A percentile compares a stretch with the other conserved stretches of the same genome.
These are phyloP conservation scores for Pleurotus sapidus DNA, from an alignment of 768 basidiomycete species.

Conservation along the genomic window DNA sequence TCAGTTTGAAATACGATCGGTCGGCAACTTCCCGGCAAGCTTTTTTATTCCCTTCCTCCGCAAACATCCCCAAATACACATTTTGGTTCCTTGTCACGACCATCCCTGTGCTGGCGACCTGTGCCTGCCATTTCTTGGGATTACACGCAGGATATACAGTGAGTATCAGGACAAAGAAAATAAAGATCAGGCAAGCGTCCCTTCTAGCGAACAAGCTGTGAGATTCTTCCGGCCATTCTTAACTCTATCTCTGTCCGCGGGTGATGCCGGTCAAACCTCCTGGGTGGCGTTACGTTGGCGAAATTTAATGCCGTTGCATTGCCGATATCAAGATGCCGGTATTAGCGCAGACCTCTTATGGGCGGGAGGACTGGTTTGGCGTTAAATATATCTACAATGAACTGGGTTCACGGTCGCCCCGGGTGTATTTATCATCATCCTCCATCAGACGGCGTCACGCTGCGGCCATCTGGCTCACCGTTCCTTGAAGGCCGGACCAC, in stretches of 20 bases:
- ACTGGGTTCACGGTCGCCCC: no score
- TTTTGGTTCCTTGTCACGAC: not conserved
- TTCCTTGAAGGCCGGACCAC: slow-evolving; percentile 4
- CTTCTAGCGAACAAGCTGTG: no score
- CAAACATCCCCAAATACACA: not conserved
- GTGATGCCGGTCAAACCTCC: not conserved
- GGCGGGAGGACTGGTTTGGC: no score
- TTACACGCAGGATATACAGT: no score
- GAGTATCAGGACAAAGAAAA: no score
- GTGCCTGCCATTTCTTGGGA: no score
- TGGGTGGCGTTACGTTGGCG: slow-evolving; percentile 2
- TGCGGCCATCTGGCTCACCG: no score
- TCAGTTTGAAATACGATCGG: slow-evolving; percentile 9
- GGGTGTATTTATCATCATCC: no score
- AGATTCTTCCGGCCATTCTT: not conserved
- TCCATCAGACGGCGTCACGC: no score
- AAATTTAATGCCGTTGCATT: not conserved
- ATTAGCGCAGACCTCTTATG: not conserved
- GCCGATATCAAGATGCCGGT: slow-evolving; percentile 7
- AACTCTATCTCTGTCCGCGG: not conserved
- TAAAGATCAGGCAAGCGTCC: no score
- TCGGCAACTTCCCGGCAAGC: slow-evolving; percentile 9
- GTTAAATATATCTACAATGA: no score
- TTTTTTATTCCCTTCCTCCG: slow-evolving; percentile 6
- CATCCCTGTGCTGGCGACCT: no score